These are phyloP conservation scores for Alternaria consortialis DNA, from an alignment of 2,329 filamentous ascomycete species.

Conservation along the genomic window DNA sequence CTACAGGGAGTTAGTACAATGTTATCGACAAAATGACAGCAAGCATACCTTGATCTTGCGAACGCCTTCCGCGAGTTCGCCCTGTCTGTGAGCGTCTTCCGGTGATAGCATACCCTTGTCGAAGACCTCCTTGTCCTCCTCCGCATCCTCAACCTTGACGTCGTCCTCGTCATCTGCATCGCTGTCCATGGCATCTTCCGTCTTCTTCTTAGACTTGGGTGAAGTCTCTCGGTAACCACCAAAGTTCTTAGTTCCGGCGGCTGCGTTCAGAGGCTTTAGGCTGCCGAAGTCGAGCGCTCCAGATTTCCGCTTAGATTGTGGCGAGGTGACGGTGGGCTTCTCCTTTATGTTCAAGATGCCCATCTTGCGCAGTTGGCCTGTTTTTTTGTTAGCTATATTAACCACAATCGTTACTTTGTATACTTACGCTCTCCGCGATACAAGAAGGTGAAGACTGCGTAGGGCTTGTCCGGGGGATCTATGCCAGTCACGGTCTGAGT, in stretches of 20 bases:
- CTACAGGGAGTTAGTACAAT: conserved; percentile 56
- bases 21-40: conserved; percentile 28
- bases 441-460: conserved; percentile 96
- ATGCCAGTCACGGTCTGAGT: conserved; percentile 99
- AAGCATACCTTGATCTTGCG: conserved; percentile 81
- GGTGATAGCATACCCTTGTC: conserved; percentile 65
- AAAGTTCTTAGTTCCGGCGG: conserved; percentile 86
- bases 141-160: conserved; percentile 69
- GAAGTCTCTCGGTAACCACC: conserved; percentile 79
- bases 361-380: conserved; percentile 96
- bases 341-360: conserved; percentile 80
- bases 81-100: conserved; percentile 76
- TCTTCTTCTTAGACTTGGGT: conserved; percentile 60
- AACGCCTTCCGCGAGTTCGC: conserved; percentile 81
- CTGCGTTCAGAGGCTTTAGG: conserved; percentile 80
- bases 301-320: conserved; percentile 78
- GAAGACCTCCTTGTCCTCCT: conserved; percentile 66
- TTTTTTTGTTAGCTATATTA: conserved; percentile 20
- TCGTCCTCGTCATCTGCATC: conserved; percentile 76
- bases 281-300: conserved; percentile 85
- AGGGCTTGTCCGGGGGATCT: conserved; percentile 93
- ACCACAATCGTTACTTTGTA: not conserved
- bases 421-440: conserved; percentile 92
- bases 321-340: conserved; percentile 63
- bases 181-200: conserved; percentile 72